Percentiles rank a stretch among this genome's conserved stretches.
phyloP scores from a whole-genome alignment of 2,329 filamentous ascomycete species.

The Colletotrichum spinosum region DNA sequence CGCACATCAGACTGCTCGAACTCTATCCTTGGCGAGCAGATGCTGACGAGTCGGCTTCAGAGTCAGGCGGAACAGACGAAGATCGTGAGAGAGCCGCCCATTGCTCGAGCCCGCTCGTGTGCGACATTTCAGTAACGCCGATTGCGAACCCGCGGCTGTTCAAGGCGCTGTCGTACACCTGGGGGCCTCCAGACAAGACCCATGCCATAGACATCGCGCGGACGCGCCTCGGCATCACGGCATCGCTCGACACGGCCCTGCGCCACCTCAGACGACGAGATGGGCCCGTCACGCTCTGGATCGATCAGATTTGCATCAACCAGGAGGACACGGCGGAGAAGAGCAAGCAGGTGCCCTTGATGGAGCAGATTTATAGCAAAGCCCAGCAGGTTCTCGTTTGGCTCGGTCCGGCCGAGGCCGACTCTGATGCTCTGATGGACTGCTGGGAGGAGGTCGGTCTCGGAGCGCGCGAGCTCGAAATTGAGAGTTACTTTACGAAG shows the following conservation, averaged over 20 bases:
- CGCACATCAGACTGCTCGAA: conserved; percentile 33
- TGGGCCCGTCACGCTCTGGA: conserved; percentile 45
- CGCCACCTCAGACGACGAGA: conserved; percentile 21
- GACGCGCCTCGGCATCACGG: conserved; percentile 23
- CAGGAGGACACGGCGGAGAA: conserved; percentile 50
- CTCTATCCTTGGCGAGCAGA: conserved; percentile 17
- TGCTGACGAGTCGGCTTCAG: neutral
- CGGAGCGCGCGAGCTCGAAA: conserved; percentile 42
- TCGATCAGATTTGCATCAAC: conserved; percentile 56
- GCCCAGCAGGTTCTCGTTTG: conserved; percentile 49
- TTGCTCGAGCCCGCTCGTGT: conserved; percentile 18
- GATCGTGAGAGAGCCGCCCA: neutral
- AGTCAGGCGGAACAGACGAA: conserved; percentile 9
- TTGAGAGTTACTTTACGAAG: conserved; percentile 19
- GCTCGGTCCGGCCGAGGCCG: conserved; percentile 43
- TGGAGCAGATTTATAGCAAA: conserved; percentile 51
- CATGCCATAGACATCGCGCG: conserved; percentile 23
- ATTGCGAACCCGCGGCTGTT: conserved; percentile 37
- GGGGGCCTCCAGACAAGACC: conserved; percentile 36
- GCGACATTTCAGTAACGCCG: conserved; percentile 19
- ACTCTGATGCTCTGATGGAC: conserved; percentile 36
- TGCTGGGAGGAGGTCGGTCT: conserved; percentile 40
- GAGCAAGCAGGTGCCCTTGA: conserved; percentile 51
- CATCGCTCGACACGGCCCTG: conserved; percentile 33
- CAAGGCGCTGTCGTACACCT: conserved; percentile 43